phyloP scores from a whole-genome alignment of 177 flowering plant genomes.

The Tripterygium wilfordii region DNA sequence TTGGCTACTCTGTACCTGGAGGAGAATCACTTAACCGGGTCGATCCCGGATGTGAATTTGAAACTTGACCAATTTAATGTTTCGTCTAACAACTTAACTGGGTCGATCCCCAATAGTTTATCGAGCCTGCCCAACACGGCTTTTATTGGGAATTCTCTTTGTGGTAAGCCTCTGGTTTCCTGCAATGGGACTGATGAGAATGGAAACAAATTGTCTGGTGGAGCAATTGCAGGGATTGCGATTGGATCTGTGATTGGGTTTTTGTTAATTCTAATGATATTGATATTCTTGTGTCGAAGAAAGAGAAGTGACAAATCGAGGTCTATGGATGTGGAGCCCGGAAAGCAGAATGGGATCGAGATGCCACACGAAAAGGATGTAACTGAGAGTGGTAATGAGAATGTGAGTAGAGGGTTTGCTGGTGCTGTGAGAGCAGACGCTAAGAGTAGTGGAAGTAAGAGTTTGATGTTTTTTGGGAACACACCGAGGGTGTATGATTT shows the following conservation, averaged over 20 bases:
- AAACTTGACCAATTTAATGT: conserved; percentile 57
- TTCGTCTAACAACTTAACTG: conserved; percentile 57
- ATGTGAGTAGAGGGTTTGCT: conserved; percentile 17
- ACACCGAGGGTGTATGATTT: conserved; percentile 40
- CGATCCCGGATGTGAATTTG: conserved; percentile 51
- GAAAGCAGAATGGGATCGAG: conserved; percentile 29
- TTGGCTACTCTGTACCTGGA: conserved; percentile 51
- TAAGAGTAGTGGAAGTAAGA: conserved; percentile 32
- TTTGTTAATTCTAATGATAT: conserved; percentile 30
- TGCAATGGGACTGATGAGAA: conserved; percentile 31
- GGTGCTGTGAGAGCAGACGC: conserved; percentile 7
- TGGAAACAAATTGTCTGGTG: conserved; percentile 52
- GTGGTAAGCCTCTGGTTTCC: conserved; percentile 52
- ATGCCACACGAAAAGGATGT: conserved; percentile 19
- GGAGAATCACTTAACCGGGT: conserved; percentile 42
- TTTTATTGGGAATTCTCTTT: conserved; percentile 67
- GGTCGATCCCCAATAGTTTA: conserved; percentile 50
- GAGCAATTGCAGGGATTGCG: conserved; percentile 80
- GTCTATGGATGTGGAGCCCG: conserved; percentile 21
- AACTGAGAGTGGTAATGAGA: conserved; percentile 13
- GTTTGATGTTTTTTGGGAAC: conserved; percentile 54
- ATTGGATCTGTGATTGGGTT: conserved; percentile 50
- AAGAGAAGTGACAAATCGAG: conserved; percentile 27
- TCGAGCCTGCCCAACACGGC: conserved; percentile 16
- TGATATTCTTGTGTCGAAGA: conserved; percentile 43